Base-by-base conservation (phyloP, 2,329 filamentous ascomycete genomes). In the Verticillium alfalfae region DNA sequence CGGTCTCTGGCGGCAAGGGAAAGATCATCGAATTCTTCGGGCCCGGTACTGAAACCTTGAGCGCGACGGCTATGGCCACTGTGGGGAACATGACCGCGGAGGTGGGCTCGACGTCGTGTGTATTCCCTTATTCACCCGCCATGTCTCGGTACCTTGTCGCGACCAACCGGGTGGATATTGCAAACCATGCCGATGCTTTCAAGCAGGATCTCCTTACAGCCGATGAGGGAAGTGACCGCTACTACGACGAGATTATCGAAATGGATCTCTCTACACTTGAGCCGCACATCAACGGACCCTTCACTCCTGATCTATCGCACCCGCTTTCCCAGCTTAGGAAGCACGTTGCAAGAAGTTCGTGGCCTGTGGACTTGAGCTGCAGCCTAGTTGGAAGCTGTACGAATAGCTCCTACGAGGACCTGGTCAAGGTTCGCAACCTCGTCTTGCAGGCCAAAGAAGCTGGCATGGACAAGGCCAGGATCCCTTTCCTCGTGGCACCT, bases 11-110 rank as follows among this genome's bases (percentile, higher is more conserved):
- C 22, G 73, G 72, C 4, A 76, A 72, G 49, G 73, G 72, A 1
- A 72, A 70, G 49, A 66, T 75, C 12, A 67, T 76, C 7, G 73
- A 76, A 58, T 76, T 73, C 60, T 75, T 73, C 37, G 73, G 74
- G 0, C 72, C 73, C 0, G 74, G 72, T 2, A 68, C 68, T 1
- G 62, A 70, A 15, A 71, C 67, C 0, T 62, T 76, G 0, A 68
- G 72, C 0, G 72, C 72, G 0, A 76, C 74, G 7, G 74, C 70
- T 1, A 75, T 74, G 73, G 73, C 72, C 0, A 76, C 74, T 2
- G 68, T 75, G 7, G 73, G 71, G 61, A 76, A 76, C 61, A 76
- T 76, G 73, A 70, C 67, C 1, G 73, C 74, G 2, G 73, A 76
- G 57, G 70, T 74, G 41, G 74, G 74, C 0, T 73, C 73, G 36